Base-by-base conservation (phyloP, 495 filamentous ascomycete species). In the Penicillium macrosclerotiorum region DNA sequence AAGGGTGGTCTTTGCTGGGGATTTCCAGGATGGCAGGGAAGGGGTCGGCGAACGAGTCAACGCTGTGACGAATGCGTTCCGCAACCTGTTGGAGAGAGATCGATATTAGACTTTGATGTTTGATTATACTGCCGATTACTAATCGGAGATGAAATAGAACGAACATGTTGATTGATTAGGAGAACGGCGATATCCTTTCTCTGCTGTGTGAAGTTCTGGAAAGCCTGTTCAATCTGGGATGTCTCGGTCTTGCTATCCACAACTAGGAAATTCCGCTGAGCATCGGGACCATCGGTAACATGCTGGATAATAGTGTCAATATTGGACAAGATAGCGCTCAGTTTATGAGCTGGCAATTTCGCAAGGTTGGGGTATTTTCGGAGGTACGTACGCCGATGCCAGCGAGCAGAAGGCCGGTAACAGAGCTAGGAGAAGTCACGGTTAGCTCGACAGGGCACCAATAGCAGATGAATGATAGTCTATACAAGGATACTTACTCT, bases 1-100 rank as follows among this genome's bases (percentile, higher is more conserved):
- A 99, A 6, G 93, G 93, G 59, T 99, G 93, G 63, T 99, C 93
- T 76, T 99, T 99, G 73, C 90, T 95, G 22, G 94, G 94, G 45
- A 97, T 97, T 71, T 99, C 94, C 47, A 99, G 83, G 39, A 80
- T 68, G 9, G 76, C 73, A 8, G 76, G 76, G 54, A 80, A 78
- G 6, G 76, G 67, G n/a, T 78, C 76, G 41, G 74, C 62, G 55
- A 69, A 80, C 14, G 69, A 57, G 47, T 80, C 76, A 24, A 80
- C 73, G 32, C 81, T 80, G 64, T 90, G 78, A 50, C 94, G 79
- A 76, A 99, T 99, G 60, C 83, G 81, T 60, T 99, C 94, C 16
- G 94, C 94, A 45, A 97, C 76, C 92, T 96, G 40, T 54, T 52
- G 20, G n/a, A n/a, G n/a, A n/a, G n/a, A 22, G 1, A 34, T 50